Evolutionary conservation across 2,329 filamentous ascomycete genomes (phyloP), one percentile per base, ranked within the genome.

Genomic region (Calonectria montana): DNA sequence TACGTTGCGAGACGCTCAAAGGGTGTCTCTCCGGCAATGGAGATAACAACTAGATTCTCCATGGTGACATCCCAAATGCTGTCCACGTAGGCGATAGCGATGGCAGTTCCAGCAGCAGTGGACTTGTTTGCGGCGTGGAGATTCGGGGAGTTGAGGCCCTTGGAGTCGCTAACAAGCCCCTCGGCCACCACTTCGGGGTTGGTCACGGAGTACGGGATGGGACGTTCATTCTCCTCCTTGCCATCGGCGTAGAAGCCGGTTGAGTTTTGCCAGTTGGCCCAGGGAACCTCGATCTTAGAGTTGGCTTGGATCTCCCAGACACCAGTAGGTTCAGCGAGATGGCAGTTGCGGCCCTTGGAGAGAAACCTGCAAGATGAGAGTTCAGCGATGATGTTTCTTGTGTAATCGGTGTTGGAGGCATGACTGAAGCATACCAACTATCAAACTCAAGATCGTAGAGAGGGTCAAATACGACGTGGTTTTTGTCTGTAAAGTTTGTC

Each of bases 331-430:
- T 68, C 65, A 18, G 65, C 65, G 7, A 68, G 65, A 53, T 48
- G 65, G 27, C 65, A 68, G 65, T 68, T 68, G 53, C 65, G 65
- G 31, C 65, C 65, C 43, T 68, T 68, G 29, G 65, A 68, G 62
- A 68, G 55, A 68, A 68, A 68, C 64, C 64, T 67, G 27, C 7
- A n/a, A n/a, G 27, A 21, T 45, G 12, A 4, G 2, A 18, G 10
- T 15, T 67, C 31, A 67, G 50, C 25, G 12, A 12, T 12, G 13
- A 4, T 18, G 5, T 7, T 6, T 27, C 12, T 37, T 15, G 13
- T 3, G 1, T 8, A 4, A n/a, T 23, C 4, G 23, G 7, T 12
- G 0, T 6, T 39, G 23, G 27, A 23, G 48, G 10, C 4, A 27
- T 27, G 18, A 31, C 15, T 4, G 23, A 21, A 1, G 6, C 64